Evolutionary conservation across 495 filamentous ascomycete genomes (phyloP).

Genomic region (Hyaloscypha bicolor): DNA sequence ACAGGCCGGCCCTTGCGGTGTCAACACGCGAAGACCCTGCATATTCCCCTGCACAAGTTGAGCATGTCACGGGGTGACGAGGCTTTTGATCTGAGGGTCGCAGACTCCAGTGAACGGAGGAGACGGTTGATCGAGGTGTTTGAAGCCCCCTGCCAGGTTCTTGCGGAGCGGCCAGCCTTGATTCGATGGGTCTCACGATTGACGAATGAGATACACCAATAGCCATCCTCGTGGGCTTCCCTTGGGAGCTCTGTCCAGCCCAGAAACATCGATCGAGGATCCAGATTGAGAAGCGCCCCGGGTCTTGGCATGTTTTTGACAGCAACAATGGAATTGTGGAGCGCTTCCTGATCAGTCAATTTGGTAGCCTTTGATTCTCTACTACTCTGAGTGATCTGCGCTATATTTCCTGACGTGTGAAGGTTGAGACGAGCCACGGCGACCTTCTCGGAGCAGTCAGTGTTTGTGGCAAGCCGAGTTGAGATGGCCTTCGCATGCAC

Average conservation of each 20-base stretch:
- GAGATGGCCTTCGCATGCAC: not conserved
- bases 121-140: not conserved
- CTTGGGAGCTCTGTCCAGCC: not conserved
- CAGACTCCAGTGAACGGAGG: not conserved
- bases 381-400: slow-evolving; percentile 23
- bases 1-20: slow-evolving; percentile 5
- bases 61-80: slow-evolving; percentile 20
- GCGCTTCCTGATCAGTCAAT: slow-evolving; percentile 9
- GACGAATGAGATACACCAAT: slow-evolving; percentile 5
- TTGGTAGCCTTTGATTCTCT: slow-evolving; percentile 17
- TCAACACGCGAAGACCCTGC: slow-evolving; percentile 6
- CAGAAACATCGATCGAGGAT: not conserved
- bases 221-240: not conserved
- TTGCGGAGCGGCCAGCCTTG: not conserved
- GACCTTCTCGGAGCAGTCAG: slow-evolving; percentile 2
- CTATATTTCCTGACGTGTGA: slow-evolving; percentile 12
- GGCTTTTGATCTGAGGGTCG: slow-evolving; percentile 6
- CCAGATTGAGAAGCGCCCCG: not conserved
- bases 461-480: slow-evolving; percentile 19
- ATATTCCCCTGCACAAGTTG: not conserved
- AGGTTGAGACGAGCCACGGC: slow-evolving; percentile 24
- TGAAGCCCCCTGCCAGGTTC: not conserved
- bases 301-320: slow-evolving; percentile 21
- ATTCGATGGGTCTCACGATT: not conserved
- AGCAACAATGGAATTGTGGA: slow-evolving; percentile 14